Evolutionary conservation across 352 stramenopile genomes (phyloP).

Genomic region (Pythium myriotylum): DNA sequence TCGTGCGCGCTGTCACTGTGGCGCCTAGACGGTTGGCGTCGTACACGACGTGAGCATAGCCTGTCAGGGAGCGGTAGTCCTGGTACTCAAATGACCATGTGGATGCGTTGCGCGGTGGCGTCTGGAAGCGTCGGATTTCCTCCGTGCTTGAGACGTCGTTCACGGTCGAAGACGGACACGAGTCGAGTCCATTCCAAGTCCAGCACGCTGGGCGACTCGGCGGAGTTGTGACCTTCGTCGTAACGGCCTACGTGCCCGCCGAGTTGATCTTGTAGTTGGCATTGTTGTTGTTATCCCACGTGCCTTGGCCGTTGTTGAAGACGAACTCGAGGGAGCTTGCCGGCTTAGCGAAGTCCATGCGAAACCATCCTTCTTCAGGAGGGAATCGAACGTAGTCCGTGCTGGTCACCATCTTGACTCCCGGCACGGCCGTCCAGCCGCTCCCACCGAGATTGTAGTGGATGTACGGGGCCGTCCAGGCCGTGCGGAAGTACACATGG

Average conservation of each 20-base stretch:
- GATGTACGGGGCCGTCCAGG: constrained; percentile 48
- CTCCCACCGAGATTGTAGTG: constrained; percentile 47
- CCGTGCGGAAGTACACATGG: constrained; percentile 51
- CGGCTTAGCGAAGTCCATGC: constrained; percentile 32
- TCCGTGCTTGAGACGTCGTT: constrained; percentile 5
- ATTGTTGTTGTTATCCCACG: constrained; percentile 48
- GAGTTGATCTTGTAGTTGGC: constrained; percentile 42
- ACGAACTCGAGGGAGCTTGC: constrained; percentile 35
- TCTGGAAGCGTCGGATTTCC: constrained; percentile 49
- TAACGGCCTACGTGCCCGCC: constrained; percentile 34
- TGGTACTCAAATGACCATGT: constrained; percentile 38
- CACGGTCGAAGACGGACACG: neutral
- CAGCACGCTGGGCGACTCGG: constrained; percentile 14
- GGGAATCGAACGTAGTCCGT: constrained; percentile 40
- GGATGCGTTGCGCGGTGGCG: constrained; percentile 37
- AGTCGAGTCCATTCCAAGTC: constrained; percentile 9
- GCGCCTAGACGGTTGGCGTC: constrained; percentile 29
- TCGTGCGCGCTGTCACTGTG: constrained; percentile 40
- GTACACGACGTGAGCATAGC: constrained; percentile 51
- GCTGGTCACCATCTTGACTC: constrained; percentile 34
- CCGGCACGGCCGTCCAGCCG: constrained; percentile 33
- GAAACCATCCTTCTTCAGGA: constrained; percentile 42
- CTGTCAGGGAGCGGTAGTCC: constrained; percentile 40
- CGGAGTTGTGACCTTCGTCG: constrained; percentile 8
- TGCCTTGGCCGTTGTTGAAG: constrained; percentile 43